These are phyloP conservation scores for Calonectria fujianensis DNA, from an alignment of 2,329 filamentous ascomycete species.

Conservation along the genomic window DNA sequence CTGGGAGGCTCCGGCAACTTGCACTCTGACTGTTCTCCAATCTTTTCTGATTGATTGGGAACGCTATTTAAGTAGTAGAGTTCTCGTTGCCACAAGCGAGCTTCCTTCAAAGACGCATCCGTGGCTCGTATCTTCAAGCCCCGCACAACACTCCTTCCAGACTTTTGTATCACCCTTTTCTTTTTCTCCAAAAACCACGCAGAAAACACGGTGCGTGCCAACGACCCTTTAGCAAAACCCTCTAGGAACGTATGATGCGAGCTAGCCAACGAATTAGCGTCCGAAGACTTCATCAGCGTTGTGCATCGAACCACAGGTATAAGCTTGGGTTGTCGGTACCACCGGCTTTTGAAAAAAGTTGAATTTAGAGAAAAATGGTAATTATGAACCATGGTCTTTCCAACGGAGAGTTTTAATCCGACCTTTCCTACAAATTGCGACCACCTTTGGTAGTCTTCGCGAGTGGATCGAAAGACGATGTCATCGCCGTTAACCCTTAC, in stretches of 20 bases:
- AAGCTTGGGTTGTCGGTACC: not conserved
- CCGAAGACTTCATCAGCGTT: not conserved
- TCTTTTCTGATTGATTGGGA: not conserved
- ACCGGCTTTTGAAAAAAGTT: not conserved
- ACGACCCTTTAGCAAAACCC: not conserved
- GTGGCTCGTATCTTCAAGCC: constrained; percentile 5
- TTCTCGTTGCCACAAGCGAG: constrained; percentile 3
- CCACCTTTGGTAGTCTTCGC: constrained; percentile 3
- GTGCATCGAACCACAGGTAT: constrained; percentile 1
- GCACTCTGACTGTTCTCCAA: not conserved
- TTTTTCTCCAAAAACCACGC: constrained; percentile 1
- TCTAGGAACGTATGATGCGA: not conserved
- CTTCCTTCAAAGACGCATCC: not conserved
- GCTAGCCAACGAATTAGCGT: not conserved
- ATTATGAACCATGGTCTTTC: constrained; percentile 6
- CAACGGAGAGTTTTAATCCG: constrained; percentile 1
- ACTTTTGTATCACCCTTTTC: constrained; percentile 1
- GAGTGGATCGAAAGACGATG: constrained; percentile 1
- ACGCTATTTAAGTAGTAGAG: not conserved
- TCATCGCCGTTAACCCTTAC: not conserved
- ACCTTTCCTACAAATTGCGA: constrained; percentile 6
- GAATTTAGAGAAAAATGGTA: constrained; percentile 2
- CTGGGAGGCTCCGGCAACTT: constrained; percentile 5
- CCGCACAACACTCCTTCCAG: constrained; percentile 1
- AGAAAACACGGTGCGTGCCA: constrained; percentile 3